A percentile compares a stretch with the other conserved stretches of the same genome.
phyloP scores from a whole-genome alignment of 78 protist species.

The Speleostelium caveatum region DNA sequence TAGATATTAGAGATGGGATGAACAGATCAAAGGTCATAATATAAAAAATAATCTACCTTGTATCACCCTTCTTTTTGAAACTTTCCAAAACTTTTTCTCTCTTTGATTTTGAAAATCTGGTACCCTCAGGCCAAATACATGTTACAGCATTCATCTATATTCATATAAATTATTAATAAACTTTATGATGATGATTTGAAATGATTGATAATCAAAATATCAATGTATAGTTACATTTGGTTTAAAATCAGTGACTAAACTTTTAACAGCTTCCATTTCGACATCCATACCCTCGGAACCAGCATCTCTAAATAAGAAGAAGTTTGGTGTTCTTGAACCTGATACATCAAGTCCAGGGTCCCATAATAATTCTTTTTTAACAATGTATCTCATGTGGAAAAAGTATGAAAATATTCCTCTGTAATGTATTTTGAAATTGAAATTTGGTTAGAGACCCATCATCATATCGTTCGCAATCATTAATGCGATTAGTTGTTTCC shows the following conservation, averaged over 20 bases:
- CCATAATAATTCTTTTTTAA: slow-evolving; percentile 75
- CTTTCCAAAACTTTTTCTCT: slow-evolving; percentile 78
- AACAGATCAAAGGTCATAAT: too few relatives aligned
- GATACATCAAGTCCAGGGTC: slow-evolving; percentile 78
- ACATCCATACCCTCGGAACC: slow-evolving; percentile 78
- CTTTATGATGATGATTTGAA: too few relatives aligned
- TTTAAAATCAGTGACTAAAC: slow-evolving; percentile 54
- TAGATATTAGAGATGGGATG: too few relatives aligned
- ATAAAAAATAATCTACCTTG: slow-evolving; percentile 17
- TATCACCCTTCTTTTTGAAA: slow-evolving; percentile 59
- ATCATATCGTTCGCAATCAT: not conserved
- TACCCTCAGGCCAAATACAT: slow-evolving; percentile 81
- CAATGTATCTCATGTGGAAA: slow-evolving; percentile 73
- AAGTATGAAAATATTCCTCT: slow-evolving; percentile 70
- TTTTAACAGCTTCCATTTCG: slow-evolving; percentile 65
- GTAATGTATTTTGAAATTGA: not conserved
- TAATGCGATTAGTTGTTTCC: not conserved
- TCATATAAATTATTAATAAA: too few relatives aligned
- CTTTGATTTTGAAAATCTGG: slow-evolving; percentile 71
- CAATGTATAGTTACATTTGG: slow-evolving; percentile 54
- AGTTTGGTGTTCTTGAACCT: slow-evolving; percentile 78
- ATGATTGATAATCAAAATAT: not conserved
- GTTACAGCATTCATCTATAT: slow-evolving; percentile 51
- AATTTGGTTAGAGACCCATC: not conserved
- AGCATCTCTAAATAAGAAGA: slow-evolving; percentile 75